Evolutionary conservation across 306 rosid genomes (phyloP).

Genomic region (Casuarina equisetifolia): DNA sequence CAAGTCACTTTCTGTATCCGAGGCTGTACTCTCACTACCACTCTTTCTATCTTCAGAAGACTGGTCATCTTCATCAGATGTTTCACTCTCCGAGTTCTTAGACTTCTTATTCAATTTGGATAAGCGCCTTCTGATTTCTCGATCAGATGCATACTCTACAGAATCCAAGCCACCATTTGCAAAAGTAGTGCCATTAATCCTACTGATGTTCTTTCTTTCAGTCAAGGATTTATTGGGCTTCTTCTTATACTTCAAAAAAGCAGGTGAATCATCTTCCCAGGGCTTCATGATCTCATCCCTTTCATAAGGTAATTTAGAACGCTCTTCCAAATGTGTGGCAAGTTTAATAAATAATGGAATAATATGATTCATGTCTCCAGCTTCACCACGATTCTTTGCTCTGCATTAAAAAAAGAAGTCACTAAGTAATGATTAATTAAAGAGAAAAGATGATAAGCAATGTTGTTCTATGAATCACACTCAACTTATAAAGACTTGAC

Average conservation of each 20-base stretch:
- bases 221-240: conserved; percentile 51
- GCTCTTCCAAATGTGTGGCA: conserved; percentile 66
- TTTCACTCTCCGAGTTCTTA: conserved; percentile 82
- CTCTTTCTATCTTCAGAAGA: conserved; percentile 81
- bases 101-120: conserved; percentile 75
- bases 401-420: conserved; percentile 39
- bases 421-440: background rate
- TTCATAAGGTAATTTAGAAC: conserved; percentile 56
- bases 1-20: conserved; percentile 69
- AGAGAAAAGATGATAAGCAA: conserved; percentile 1
- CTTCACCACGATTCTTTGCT: conserved; percentile 78
- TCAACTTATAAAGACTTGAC: background rate
- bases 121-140: conserved; percentile 80
- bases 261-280: conserved; percentile 55
- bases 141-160: conserved; percentile 77
- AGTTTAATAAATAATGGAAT: conserved; percentile 75
- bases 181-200: conserved; percentile 62
- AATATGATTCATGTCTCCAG: conserved; percentile 65
- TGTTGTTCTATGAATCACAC: conserved; percentile 20
- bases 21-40: conserved; percentile 60
- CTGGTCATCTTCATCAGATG: conserved; percentile 77
- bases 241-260: conserved; percentile 69
- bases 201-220: conserved; percentile 65
- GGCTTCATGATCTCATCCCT: conserved; percentile 60
- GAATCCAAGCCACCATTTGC: conserved; percentile 55